Conservation (phyloP, 345 rosid species). For the Chamaenerion angustifolium region DNA sequence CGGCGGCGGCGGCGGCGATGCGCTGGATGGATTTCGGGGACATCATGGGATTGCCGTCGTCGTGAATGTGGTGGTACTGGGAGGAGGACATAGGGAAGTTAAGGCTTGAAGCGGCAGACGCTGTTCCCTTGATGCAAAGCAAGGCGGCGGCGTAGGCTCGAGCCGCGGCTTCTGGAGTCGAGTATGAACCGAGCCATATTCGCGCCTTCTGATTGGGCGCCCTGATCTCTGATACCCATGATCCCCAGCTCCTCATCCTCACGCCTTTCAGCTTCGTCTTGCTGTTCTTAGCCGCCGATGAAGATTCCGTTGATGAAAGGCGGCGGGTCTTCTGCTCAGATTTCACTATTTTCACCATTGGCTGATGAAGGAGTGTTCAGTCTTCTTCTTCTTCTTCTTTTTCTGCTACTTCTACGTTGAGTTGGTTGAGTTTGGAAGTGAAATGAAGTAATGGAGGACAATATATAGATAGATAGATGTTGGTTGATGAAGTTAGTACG, state of each 20-base stretch:
- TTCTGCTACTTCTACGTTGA: too few species aligned
- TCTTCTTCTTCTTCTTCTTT: too few species aligned
- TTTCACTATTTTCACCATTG: slow-evolving; percentile 39
- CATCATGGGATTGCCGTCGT: slow-evolving; percentile 7
- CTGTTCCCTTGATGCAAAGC: slow-evolving; percentile 78
- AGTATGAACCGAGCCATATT: slow-evolving; percentile 95
- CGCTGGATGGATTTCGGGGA: slow-evolving; percentile 7
- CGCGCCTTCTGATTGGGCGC: slow-evolving; percentile 96
- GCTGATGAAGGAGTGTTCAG: too few species aligned
- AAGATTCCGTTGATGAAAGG: slow-evolving; percentile 3
- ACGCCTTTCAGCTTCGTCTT: slow-evolving; percentile 72
- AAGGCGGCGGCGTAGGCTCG: slow-evolving; percentile 96
- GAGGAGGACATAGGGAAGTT: not conserved
- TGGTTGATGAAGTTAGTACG: too few species aligned
- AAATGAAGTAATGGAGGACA: too few species aligned
- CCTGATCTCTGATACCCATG: slow-evolving; percentile 96
- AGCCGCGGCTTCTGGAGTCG: slow-evolving; percentile 93
- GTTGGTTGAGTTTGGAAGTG: too few species aligned
- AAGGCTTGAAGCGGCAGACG: slow-evolving; percentile 52
- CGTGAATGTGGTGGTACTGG: not conserved
- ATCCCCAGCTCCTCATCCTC: slow-evolving; percentile 98
- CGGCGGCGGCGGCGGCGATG: slow-evolving; percentile 2
- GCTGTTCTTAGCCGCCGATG: slow-evolving; percentile 13
- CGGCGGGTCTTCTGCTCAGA: slow-evolving; percentile 19
- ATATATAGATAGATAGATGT: too few species aligned